Evolutionary conservation across 2,329 filamentous ascomycete species (phyloP).

Genomic region (Pyricularia pennisetigena): DNA sequence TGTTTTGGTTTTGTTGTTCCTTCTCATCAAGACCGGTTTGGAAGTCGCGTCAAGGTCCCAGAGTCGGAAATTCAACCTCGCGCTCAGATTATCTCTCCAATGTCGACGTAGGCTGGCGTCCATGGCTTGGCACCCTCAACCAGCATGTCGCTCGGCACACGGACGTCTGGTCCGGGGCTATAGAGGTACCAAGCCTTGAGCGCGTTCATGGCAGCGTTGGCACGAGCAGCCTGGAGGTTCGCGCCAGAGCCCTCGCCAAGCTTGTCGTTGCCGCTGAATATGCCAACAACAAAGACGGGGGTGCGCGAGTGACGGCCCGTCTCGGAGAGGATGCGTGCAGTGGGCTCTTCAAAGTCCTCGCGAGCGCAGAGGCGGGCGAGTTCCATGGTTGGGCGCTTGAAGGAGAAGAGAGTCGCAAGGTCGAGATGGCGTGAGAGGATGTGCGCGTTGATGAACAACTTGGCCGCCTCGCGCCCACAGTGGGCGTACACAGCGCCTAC

Average conservation of each 20-base stretch:
- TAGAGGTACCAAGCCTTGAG: conserved; percentile 97
- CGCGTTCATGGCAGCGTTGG: conserved; percentile 71
- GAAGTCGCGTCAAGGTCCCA: neutral
- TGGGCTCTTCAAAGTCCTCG: conserved; percentile 79
- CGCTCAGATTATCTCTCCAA: conserved; percentile 55
- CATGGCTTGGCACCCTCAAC: conserved; percentile 50
- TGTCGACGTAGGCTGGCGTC: conserved; percentile 59
- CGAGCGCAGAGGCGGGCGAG: conserved; percentile 73
- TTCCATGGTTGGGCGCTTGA: conserved; percentile 76
- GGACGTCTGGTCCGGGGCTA: conserved; percentile 57
- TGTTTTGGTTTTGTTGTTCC: neutral
- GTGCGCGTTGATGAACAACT: conserved; percentile 75
- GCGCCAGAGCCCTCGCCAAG: conserved; percentile 81
- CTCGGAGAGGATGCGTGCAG: conserved; percentile 82
- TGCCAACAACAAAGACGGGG: conserved; percentile 88
- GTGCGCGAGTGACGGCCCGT: conserved; percentile 77
- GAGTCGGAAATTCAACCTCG: neutral
- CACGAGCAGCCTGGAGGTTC: conserved; percentile 67
- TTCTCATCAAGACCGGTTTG: conserved; percentile 2
- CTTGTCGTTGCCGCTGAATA: conserved; percentile 86
- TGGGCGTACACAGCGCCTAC: conserved; percentile 82
- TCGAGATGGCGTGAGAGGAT: conserved; percentile 73
- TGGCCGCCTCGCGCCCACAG: conserved; percentile 66
- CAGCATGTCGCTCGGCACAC: conserved; percentile 62
- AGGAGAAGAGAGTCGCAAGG: conserved; percentile 69